Percentiles rank a stretch among this genome's conserved stretches.
phyloP scores from a whole-genome alignment of 2,329 filamentous ascomycete genomes.

The Sclerotinia subarctica region DNA sequence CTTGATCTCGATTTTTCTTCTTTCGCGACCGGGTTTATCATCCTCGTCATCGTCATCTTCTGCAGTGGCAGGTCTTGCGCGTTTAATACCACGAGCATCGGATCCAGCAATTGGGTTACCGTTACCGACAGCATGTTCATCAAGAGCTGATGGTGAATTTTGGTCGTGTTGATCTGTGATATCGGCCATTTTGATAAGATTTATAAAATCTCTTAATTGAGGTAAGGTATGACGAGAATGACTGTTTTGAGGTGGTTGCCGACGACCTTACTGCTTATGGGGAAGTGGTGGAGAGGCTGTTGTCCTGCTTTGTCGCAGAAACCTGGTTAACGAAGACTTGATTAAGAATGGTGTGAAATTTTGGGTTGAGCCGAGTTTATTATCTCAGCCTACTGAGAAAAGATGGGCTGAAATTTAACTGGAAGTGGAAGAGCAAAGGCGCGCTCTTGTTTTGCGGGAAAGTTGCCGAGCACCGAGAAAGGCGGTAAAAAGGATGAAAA shows the following conservation, averaged over 20 bases:
- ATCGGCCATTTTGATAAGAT: constrained; percentile 62
- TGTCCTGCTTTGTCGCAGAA: constrained; percentile 38
- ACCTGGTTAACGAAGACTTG: constrained; percentile 38
- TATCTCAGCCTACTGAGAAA: constrained; percentile 15
- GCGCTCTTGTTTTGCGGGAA: constrained; percentile 4
- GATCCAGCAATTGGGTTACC: constrained; percentile 52
- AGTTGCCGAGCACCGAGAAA: constrained; percentile 11
- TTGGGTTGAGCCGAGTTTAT: constrained; percentile 33
- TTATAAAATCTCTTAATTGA: constrained; percentile 19
- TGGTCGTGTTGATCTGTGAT: constrained; percentile 76
- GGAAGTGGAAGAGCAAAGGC: constrained; percentile 17
- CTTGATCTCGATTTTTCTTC: constrained; percentile 99
- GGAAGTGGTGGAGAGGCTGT: constrained; percentile 33
- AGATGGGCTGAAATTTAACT: constrained; percentile 19
- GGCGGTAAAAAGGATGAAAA: constrained; percentile 6
- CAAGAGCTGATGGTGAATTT: constrained; percentile 69
- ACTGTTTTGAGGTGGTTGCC: constrained; percentile 39
- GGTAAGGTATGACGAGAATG: constrained; percentile 39
- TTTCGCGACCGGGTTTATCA: constrained; percentile 95
- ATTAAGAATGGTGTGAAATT: constrained; percentile 37
- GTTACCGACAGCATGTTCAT: constrained; percentile 73
- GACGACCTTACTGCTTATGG: constrained; percentile 41
- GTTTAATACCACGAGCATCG: constrained; percentile 84
- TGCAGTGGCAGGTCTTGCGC: constrained; percentile 73
- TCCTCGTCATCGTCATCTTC: constrained; percentile 98